Evolutionary conservation across 1,284 basidiomycete genomes (phyloP).

Genomic region (Cutaneotrichosporon arboriforme): DNA sequence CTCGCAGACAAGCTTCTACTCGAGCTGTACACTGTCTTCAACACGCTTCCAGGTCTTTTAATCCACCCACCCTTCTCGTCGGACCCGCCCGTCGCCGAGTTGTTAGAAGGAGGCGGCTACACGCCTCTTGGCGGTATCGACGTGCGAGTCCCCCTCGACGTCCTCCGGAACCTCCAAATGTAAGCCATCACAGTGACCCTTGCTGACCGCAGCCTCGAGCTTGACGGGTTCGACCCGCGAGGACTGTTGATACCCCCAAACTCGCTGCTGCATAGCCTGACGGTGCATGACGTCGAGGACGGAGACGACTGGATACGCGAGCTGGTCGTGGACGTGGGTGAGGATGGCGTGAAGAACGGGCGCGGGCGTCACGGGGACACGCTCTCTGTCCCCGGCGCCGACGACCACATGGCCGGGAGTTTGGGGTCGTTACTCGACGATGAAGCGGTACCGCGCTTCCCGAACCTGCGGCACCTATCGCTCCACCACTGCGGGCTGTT

Average conservation of each 20-base stretch:
- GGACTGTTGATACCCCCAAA: slow-evolving; percentile 37
- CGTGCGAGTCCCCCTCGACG: slow-evolving; percentile 44
- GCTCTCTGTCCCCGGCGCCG: neutral
- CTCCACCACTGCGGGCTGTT: slow-evolving; percentile 36
- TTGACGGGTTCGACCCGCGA: slow-evolving; percentile 45
- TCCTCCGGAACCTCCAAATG: slow-evolving; percentile 44
- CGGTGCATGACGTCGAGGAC: slow-evolving; percentile 43
- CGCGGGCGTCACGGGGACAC: neutral
- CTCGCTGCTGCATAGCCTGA: slow-evolving; percentile 38
- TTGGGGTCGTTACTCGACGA: too few relatives aligned
- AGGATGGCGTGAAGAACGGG: neutral
- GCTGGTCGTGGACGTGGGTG: slow-evolving; percentile 18
- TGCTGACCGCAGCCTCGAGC: slow-evolving; percentile 35
- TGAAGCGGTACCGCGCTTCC: slow-evolving; percentile 30
- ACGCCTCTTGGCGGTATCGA: slow-evolving; percentile 45
- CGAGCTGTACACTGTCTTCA: slow-evolving; percentile 43
- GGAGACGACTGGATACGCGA: slow-evolving; percentile 47
- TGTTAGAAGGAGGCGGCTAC: slow-evolving; percentile 44
- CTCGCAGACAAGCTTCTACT: slow-evolving; percentile 37
- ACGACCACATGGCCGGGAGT: neutral
- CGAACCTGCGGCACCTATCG: slow-evolving; percentile 40
- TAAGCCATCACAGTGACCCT: slow-evolving; percentile 18
- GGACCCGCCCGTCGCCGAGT: slow-evolving; percentile 43
- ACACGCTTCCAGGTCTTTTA: slow-evolving; percentile 40
- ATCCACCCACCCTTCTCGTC: slow-evolving; percentile 41